These are phyloP conservation scores for Pseudopithomyces chartarum DNA, from an alignment of 2,329 filamentous ascomycete species.

Conservation along the genomic window DNA sequence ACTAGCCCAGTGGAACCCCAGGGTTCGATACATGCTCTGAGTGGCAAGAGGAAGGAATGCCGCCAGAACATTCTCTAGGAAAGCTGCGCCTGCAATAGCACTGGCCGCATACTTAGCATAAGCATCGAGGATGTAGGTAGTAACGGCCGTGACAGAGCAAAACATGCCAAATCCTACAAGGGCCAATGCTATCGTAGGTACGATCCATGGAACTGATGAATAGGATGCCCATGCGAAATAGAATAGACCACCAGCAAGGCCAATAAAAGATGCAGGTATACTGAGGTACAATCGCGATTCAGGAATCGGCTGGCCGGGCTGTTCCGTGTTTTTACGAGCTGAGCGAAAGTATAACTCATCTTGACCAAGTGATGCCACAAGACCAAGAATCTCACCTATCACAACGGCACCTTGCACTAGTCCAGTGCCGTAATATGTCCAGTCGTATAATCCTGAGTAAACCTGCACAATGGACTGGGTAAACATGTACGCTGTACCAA, in stretches of 20 bases:
- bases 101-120: constrained; percentile 57
- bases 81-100: constrained; percentile 54
- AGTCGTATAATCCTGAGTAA: constrained; percentile 48
- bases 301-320: constrained; percentile 47
- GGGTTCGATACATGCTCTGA: constrained; percentile 52
- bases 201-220: constrained; percentile 51
- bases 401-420: constrained; percentile 53
- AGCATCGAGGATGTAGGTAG: constrained; percentile 56
- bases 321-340: constrained; percentile 44
- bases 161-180: constrained; percentile 58
- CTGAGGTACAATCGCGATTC: constrained; percentile 54
- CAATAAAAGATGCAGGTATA: constrained; percentile 51
- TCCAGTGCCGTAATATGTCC: constrained; percentile 49
- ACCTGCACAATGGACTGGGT: constrained; percentile 55
- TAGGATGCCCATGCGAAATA: constrained; percentile 57
- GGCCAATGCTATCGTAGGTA: constrained; percentile 52
- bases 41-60: constrained; percentile 56
- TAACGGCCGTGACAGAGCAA: constrained; percentile 51
- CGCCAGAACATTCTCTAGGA: constrained; percentile 56
- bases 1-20: constrained; percentile 58
- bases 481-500: constrained; percentile 56
- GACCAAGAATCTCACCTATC: constrained; percentile 53
- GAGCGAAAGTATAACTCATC: constrained; percentile 50
- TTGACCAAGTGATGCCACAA: constrained; percentile 42
- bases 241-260: constrained; percentile 56